Percentiles rank a stretch among this genome's conserved stretches.
Evolutionary conservation across 768 basidiomycete species (phyloP).

Genomic region (Kwoniella shandongensis): DNA sequence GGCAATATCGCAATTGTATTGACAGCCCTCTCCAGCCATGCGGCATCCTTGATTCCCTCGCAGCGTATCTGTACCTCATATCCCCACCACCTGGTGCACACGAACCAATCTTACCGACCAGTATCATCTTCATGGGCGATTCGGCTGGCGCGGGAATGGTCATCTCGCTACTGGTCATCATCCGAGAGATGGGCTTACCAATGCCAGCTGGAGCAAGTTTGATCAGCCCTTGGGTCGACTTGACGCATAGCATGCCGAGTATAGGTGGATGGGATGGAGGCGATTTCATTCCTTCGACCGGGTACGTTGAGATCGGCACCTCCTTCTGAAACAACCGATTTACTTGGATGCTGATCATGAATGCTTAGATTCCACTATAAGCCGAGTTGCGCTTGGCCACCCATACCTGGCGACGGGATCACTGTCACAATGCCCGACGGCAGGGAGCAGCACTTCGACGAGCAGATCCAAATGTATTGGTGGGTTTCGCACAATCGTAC

Average conservation of each 20-base stretch:
- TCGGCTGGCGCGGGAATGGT: slow-evolving; percentile 50
- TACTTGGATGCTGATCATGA: not conserved
- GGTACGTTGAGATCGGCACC: slow-evolving; percentile 37
- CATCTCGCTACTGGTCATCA: slow-evolving; percentile 45
- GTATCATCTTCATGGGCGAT: slow-evolving; percentile 51
- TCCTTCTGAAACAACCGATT: too few species aligned
- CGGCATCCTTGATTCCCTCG: slow-evolving; percentile 47
- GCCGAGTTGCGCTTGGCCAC: slow-evolving; percentile 45
- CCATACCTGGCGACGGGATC: slow-evolving; percentile 40
- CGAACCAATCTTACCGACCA: slow-evolving; percentile 39
- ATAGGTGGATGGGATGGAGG: slow-evolving; percentile 41
- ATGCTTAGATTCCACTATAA: slow-evolving; percentile 47
- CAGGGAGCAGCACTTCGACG: slow-evolving; percentile 30
- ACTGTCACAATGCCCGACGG: slow-evolving; percentile 40
- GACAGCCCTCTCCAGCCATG: slow-evolving; percentile 32
- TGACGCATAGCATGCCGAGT: slow-evolving; percentile 51
- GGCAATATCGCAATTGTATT: not conserved
- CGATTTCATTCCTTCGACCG: slow-evolving; percentile 43
- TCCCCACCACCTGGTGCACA: slow-evolving; percentile 46
- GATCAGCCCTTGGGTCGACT: slow-evolving; percentile 51
- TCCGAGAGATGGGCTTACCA: slow-evolving; percentile 48
- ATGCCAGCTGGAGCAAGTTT: slow-evolving; percentile 51
- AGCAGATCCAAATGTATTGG: slow-evolving; percentile 52
- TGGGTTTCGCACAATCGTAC: slow-evolving; percentile 14
- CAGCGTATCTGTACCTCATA: slow-evolving; percentile 50